Conservation (phyloP, 805 yeast species). For the Grigorovia yakushimaensis region DNA sequence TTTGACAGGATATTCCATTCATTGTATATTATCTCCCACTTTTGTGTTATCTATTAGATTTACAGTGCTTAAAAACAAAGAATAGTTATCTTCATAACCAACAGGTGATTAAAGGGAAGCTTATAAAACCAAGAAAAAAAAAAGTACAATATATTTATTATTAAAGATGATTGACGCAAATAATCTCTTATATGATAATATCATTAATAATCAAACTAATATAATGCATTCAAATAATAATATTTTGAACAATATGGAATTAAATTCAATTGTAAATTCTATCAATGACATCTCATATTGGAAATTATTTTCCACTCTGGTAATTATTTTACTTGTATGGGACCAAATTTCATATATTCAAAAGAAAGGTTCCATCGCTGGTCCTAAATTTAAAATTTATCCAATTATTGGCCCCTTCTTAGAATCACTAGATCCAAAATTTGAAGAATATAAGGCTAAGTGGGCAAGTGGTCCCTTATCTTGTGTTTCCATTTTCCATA, state of each 20-base stretch:
- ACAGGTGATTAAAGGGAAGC: too few relatives aligned
- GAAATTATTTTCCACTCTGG: conserved; percentile 38
- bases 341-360: conserved; percentile 74
- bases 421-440: conserved; percentile 90
- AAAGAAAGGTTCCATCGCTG: conserved; percentile 82
- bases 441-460: conserved; percentile 83
- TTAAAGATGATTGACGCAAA: background rate
- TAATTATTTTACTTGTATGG: conserved; percentile 43
- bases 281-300: conserved; percentile 39
- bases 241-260: background rate
- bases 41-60: too few relatives aligned
- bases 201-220: too few relatives aligned
- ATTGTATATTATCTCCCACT: too few relatives aligned
- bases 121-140: too few relatives aligned
- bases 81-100: too few relatives aligned
- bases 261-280: conserved; percentile 1
- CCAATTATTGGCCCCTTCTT: conserved; percentile 95
- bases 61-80: too few relatives aligned
- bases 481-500: conserved; percentile 96
- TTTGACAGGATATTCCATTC: too few relatives aligned
- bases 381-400: conserved; percentile 81
- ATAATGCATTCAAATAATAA: background rate
- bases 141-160: too few relatives aligned
- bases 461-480: conserved; percentile 93
- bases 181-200: background rate